These are phyloP conservation scores for Rhododendron kiyosumense DNA, from an alignment of 148 eudicot genomes.

Conservation along the genomic window DNA sequence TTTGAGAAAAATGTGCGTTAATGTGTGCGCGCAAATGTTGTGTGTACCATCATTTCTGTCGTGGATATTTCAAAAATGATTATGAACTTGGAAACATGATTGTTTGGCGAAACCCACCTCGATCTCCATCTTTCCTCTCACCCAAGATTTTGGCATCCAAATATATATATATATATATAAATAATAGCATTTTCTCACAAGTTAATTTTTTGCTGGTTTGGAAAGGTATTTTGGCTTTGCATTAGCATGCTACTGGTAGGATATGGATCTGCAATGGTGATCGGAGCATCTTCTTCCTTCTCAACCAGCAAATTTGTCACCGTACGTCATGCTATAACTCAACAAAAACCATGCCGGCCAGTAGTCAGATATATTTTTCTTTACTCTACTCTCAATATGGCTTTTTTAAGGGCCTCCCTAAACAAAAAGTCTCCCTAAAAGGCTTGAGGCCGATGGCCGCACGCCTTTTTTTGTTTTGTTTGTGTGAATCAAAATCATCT, in stretches of 20 bases:
- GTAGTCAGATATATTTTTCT: background rate
- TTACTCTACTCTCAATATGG: background rate
- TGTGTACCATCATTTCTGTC: no score
- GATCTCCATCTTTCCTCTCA: background rate
- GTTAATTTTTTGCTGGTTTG: background rate
- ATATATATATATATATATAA: no score
- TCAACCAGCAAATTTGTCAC: conserved; percentile 17
- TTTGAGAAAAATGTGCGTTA: no score
- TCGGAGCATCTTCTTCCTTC: conserved; percentile 26
- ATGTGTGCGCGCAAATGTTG: no score
- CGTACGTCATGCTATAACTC: conserved; percentile 10
- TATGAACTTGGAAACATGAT: background rate
- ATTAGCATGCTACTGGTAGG: conserved; percentile 31
- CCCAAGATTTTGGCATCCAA: background rate
- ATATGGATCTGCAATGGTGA: conserved; percentile 31
- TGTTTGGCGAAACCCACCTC: background rate
- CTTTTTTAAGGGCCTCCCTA: background rate
- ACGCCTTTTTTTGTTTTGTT: background rate
- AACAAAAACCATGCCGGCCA: background rate
- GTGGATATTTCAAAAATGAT: background rate
- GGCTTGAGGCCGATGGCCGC: background rate
- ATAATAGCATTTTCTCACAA: background rate
- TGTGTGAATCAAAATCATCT: no score
- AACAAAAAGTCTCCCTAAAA: background rate
- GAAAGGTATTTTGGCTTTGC: conserved; percentile 39